Conservation (phyloP, 129 eudicot genomes). For the Cynara cardunculus region DNA sequence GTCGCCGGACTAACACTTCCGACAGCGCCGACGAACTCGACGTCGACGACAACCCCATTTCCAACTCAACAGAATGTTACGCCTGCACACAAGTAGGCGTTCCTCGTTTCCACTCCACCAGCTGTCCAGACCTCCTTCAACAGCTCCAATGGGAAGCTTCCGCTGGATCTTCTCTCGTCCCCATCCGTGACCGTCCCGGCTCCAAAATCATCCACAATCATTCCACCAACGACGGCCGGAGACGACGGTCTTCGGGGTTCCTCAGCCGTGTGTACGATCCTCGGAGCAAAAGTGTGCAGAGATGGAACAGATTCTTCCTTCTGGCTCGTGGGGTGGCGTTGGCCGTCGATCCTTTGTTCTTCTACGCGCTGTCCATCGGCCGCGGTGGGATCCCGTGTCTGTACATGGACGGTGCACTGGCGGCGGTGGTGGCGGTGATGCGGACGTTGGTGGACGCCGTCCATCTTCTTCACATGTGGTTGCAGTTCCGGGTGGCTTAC, state of each 20-base stretch:
- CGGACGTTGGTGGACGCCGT: conserved; percentile 77
- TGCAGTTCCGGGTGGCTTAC: conserved; percentile 86
- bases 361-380: conserved; percentile 81
- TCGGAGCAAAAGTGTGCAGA: conserved; percentile 66
- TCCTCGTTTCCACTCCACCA: conserved; percentile 96
- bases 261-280: conserved; percentile 60
- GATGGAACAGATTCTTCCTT: conserved; percentile 71
- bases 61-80: conserved; percentile 61
- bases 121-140: conserved; percentile 68
- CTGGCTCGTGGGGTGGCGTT: conserved; percentile 85
- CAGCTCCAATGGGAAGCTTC: conserved; percentile 93
- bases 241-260: conserved; percentile 1
- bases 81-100: conserved; percentile 91
- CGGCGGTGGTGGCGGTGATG: conserved; percentile 63
- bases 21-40: conserved; percentile 33
- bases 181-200: conserved; percentile 49
- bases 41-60: conserved; percentile 30
- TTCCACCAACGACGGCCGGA: not conserved
- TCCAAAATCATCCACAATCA: conserved; percentile 19
- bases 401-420: conserved; percentile 80
- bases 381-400: conserved; percentile 75
- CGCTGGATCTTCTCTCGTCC: conserved; percentile 82
- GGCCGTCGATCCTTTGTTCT: conserved; percentile 90
- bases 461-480: conserved; percentile 74
- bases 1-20: conserved; percentile 24